Conservation (phyloP, 2,329 filamentous ascomycete genomes). For the Basipetospora chlamydospora region DNA sequence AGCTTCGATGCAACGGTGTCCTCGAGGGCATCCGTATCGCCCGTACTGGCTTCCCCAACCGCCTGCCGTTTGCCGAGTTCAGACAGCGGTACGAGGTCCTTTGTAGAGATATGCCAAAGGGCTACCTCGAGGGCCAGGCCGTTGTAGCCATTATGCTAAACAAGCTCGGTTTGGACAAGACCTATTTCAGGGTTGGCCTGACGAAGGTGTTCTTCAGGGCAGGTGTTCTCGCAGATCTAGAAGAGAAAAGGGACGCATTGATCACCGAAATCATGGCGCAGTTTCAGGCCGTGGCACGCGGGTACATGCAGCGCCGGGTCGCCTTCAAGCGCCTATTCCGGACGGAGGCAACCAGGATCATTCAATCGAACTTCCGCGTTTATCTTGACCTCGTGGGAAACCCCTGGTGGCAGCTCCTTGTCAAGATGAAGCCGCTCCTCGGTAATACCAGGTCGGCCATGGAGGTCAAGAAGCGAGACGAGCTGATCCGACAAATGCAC, state of each 20-base stretch:
- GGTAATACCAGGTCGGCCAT: constrained; percentile 82
- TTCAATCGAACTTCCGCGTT: constrained; percentile 85
- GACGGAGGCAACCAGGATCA: constrained; percentile 84
- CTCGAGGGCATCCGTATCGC: constrained; percentile 97
- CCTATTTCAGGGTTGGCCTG: constrained; percentile 82
- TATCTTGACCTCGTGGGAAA: constrained; percentile 83
- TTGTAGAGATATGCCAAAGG: constrained; percentile 74
- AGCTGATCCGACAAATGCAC: constrained; percentile 79
- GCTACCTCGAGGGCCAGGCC: constrained; percentile 79
- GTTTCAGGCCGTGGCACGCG: constrained; percentile 85
- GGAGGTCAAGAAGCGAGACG: constrained; percentile 89
- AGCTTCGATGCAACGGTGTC: constrained; percentile 96
- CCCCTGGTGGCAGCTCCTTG: constrained; percentile 94
- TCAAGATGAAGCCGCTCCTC: constrained; percentile 87
- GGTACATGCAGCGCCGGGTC: constrained; percentile 74
- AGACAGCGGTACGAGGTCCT: constrained; percentile 91
- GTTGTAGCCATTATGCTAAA: constrained; percentile 78
- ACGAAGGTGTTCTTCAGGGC: constrained; percentile 98
- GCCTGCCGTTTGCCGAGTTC: constrained; percentile 85
- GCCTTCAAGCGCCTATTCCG: constrained; percentile 90
- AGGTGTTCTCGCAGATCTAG: constrained; percentile 86
- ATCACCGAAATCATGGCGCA: constrained; percentile 88
- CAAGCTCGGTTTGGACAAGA: constrained; percentile 69
- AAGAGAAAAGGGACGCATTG: constrained; percentile 85
- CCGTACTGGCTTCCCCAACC: constrained; percentile 89